A percentile compares a stretch with the other conserved stretches of the same genome.
phyloP scores from a whole-genome alignment of 225 moss, liverwort and hornwort genomes.

The Polytrichum commune region DNA sequence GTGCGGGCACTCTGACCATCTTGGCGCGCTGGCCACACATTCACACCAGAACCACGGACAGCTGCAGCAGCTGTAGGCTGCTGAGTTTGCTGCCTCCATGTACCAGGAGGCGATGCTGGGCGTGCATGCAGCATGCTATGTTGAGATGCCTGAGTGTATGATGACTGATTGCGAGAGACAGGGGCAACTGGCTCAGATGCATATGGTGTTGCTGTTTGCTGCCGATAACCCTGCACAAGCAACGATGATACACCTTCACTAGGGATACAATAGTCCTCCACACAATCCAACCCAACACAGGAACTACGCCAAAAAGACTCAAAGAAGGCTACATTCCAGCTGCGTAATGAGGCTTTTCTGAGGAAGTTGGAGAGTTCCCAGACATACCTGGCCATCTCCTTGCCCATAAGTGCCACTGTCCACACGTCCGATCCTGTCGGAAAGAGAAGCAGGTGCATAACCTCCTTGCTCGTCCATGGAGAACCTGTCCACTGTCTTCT shows the following conservation, averaged over 20 bases:
- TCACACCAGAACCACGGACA: slow-evolving; percentile 43
- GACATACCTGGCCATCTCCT: slow-evolving; percentile 57
- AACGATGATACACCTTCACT: background rate
- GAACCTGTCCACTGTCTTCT: slow-evolving; percentile 68
- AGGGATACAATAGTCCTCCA: too few relatives aligned
- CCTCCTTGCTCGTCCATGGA: slow-evolving; percentile 73
- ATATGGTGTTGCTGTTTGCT: slow-evolving; percentile 46
- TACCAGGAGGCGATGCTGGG: slow-evolving; percentile 76
- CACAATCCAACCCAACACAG: too few relatives aligned
- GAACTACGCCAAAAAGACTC: too few relatives aligned
- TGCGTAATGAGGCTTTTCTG: too few relatives aligned
- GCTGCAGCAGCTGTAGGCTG: slow-evolving; percentile 35
- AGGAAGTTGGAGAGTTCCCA: background rate
- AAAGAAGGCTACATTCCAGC: too few relatives aligned
- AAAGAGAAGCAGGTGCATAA: slow-evolving; percentile 34
- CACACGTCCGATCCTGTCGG: slow-evolving; percentile 53
- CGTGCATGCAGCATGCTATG: slow-evolving; percentile 53
- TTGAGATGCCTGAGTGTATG: slow-evolving; percentile 58
- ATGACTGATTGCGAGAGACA: slow-evolving; percentile 58
- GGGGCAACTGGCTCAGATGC: slow-evolving; percentile 56
- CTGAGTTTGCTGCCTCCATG: slow-evolving; percentile 77
- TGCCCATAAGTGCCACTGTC: slow-evolving; percentile 66
- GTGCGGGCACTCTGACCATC: slow-evolving; percentile 45
- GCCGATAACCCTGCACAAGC: slow-evolving; percentile 44
- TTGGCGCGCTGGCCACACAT: slow-evolving; percentile 90